Base-by-base conservation (phyloP, 352 stramenopile species). In the Pythium phragmitis region DNA sequence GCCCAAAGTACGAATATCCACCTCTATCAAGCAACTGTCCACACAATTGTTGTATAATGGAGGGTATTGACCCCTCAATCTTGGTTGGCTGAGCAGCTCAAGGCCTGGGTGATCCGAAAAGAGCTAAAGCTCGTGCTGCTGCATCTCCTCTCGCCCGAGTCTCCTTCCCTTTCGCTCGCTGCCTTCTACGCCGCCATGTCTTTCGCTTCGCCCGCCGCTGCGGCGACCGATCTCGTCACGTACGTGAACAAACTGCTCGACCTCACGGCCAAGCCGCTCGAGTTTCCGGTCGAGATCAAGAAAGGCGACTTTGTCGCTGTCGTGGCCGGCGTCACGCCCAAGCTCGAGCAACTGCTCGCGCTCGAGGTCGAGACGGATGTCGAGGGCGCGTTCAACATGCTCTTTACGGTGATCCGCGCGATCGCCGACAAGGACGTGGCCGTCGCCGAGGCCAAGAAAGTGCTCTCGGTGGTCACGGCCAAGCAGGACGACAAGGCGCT, bases 181-280 rank as follows among this genome's bases (percentile, higher is more conserved):
- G 28, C 42, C 17, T n/a, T 42, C 26, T 19, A 26, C 34, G 8
- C 9, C 33, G 52, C 30, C 55, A 69, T 63, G 54, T 45, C 50
- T 28, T 34, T 45, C 41, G 45, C 46, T 34, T 60, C 54, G 46
- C 23, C 62, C 23, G 62, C 62, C 39, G 62, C 57, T 26, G 63
- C 59, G 48, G 75, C 78, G 51, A 73, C 80, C 56, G 76, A 93
- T 58, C 77, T 95, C 63, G 72, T 89, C 60, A 58, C 81, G 57
- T 92, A 91, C 65, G 84, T 91, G 61, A 87, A 87, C 73, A 89
- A 85, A 73, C 82, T 95, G 50, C 71, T 92, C 39, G 77, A 79
- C 49, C 62, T 77, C 57, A 65, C 69, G 49, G 57, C 49, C 47
- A 68, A 68, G 63, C 50, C 62, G 7, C 63, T 82, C 41, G 84